These are phyloP conservation scores for Xenoacremonium recifei DNA, from an alignment of 2,329 filamentous ascomycete species.

Conservation along the genomic window DNA sequence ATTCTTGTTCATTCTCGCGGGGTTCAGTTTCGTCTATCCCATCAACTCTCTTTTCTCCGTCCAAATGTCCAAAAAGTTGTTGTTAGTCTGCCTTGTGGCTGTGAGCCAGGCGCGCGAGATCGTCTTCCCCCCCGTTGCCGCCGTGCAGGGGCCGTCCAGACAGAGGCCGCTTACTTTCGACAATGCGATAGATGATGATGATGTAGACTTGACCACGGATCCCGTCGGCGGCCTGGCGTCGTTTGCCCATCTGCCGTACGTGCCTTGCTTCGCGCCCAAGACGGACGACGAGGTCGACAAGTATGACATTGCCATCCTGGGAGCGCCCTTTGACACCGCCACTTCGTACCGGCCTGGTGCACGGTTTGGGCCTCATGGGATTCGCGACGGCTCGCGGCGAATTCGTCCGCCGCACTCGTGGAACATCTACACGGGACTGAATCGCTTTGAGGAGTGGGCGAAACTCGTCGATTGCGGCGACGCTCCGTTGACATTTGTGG, in stretches of 20 bases:
- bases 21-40: no score
- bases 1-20: no score
- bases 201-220: no score
- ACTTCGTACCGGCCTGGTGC: conserved; percentile 62
- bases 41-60: no score
- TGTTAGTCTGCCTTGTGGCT: no score
- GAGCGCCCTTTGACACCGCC: conserved; percentile 72
- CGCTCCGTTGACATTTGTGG: conserved; percentile 81
- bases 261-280: conserved; percentile 70
- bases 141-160: no score
- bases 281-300: conserved; percentile 57
- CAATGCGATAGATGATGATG: no score
- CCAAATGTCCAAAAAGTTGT: no score
- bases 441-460: conserved; percentile 80
- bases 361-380: conserved; percentile 83
- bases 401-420: conserved; percentile 76
- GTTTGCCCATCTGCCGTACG: conserved; percentile 69
- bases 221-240: conserved; percentile 73
- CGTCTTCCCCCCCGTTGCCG: no score
- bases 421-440: conserved; percentile 79
- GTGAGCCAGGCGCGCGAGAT: no score
- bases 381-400: conserved; percentile 77
- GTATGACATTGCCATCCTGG: conserved; percentile 72
- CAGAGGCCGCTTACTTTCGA: no score
- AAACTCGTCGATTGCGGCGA: conserved; percentile 88